These are phyloP conservation scores for Ceratocystis huliohia DNA, from an alignment of 2,329 filamentous ascomycete genomes.

Conservation along the genomic window DNA sequence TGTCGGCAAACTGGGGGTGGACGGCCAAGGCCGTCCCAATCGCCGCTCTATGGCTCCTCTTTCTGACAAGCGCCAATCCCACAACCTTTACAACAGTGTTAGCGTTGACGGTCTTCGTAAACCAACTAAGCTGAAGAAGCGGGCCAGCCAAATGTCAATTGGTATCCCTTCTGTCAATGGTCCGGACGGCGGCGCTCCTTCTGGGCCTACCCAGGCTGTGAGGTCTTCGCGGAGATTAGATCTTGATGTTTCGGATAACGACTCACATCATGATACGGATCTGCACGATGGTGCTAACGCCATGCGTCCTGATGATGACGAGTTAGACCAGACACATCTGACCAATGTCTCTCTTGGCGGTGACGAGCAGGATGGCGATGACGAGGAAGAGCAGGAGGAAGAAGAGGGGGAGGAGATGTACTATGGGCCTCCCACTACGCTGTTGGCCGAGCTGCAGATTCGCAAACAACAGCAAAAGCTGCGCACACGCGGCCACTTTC, in stretches of 20 bases:
- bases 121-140: conserved; percentile 17
- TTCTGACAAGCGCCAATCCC: conserved; percentile 33
- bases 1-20: conserved; percentile 59
- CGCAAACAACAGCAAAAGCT: conserved; percentile 80
- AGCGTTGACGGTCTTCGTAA: conserved; percentile 17
- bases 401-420: conserved; percentile 40
- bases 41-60: conserved; percentile 25
- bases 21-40: conserved; percentile 54
- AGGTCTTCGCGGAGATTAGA: conserved; percentile 15
- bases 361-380: conserved; percentile 24
- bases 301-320: conserved; percentile 8
- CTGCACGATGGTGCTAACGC: not conserved
- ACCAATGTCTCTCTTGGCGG: conserved; percentile 23
- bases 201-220: not conserved
- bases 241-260: conserved; percentile 15
- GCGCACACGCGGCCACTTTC: conserved; percentile 54
- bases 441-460: conserved; percentile 82
- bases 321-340: conserved; percentile 11
- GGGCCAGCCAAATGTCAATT: conserved; percentile 17
- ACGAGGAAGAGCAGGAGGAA: conserved; percentile 33
- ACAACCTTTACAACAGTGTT: conserved; percentile 9
- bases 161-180: conserved; percentile 2
- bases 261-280: conserved; percentile 19
- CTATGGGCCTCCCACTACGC: conserved; percentile 68
- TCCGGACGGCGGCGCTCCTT: not conserved